Base-by-base conservation (phyloP, 2,329 filamentous ascomycete genomes). In the Corynespora cassiicola region DNA sequence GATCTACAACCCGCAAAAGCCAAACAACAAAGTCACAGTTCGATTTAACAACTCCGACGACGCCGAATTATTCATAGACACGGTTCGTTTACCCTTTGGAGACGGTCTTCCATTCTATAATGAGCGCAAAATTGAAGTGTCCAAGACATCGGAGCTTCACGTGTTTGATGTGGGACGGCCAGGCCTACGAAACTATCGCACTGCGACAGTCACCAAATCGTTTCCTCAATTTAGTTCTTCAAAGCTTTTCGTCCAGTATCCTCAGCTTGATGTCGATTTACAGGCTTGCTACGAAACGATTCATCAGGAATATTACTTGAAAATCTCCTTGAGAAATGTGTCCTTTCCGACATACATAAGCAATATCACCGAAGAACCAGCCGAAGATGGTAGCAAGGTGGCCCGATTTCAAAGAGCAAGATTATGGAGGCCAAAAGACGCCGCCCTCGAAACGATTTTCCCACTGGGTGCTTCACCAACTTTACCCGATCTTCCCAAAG, bases 281-380 rank as follows among this genome's bases (percentile, higher is more conserved):
- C 35, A 30, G 2, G 28, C 48, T 8, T 28, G 32, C 6, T 39
- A 42, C 21, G 29, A 4, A 25, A 31, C n/a, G 26, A 40, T n/a
- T 35, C 15, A n/a, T 40, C 24, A 6, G 23, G 36, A 26, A 11
- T 49, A 39, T 29, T 29, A 41, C 11, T 45, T 55, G 44, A 28
- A 28, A 2, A 21, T 55, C 6, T 39, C 40, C n/a, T 22, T 51
- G 8, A 39, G 42, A 7, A 52, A 56, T 19, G 29, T 56, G 2
- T 26, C 27, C 6, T 46, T 45, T 7, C 52, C 52, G 5, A 56
- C 42, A 8, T 56, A 56, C 35, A 33, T 44, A 12, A 51, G 47
- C n/a, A 34, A 56, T 24, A 27, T 43, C 9, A 33, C 45, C 9
- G 47, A 37, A 8, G 44, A 49, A 16, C 47, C 50, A 2, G 44